phyloP scores from a whole-genome alignment of 345 rosid species.

The Lumnitzera racemosa region DNA sequence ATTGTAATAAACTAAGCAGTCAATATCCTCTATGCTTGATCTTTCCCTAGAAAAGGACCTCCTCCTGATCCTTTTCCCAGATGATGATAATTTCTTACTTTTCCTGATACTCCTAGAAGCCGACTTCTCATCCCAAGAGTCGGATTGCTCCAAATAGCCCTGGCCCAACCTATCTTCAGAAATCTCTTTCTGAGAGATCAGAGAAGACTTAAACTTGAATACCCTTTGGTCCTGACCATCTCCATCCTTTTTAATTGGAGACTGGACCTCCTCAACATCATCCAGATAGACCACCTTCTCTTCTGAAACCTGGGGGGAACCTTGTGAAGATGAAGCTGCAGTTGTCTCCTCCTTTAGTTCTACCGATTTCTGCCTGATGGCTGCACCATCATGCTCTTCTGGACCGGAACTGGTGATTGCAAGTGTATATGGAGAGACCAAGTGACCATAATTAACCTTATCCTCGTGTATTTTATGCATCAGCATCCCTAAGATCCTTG shows the following conservation, averaged over 20 bases:
- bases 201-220: conserved; percentile 45
- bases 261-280: conserved; percentile 43
- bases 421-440: not conserved
- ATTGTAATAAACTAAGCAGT: conserved; percentile 26
- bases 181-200: not conserved
- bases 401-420: not conserved
- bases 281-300: conserved; percentile 39
- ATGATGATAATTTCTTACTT: conserved; percentile 3
- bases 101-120: conserved; percentile 13
- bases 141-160: conserved; percentile 12
- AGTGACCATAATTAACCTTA: not conserved
- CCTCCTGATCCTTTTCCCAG: conserved; percentile 26
- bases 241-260: conserved; percentile 17
- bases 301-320: conserved; percentile 23
- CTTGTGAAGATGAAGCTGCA: conserved; percentile 26
- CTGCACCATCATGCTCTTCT: conserved; percentile 8
- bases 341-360: conserved; percentile 9
- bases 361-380: not conserved
- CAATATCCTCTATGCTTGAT: conserved; percentile 20
- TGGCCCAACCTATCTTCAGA: conserved; percentile 3
- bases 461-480: too few species aligned
- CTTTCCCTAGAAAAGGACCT: conserved; percentile 25
- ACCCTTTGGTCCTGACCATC: conserved; percentile 40
- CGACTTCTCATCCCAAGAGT: conserved; percentile 15
- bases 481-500: conserved; percentile 12